Base-by-base conservation (phyloP, 2,329 filamentous ascomycete genomes). In the Emericellopsis atlantica region DNA sequence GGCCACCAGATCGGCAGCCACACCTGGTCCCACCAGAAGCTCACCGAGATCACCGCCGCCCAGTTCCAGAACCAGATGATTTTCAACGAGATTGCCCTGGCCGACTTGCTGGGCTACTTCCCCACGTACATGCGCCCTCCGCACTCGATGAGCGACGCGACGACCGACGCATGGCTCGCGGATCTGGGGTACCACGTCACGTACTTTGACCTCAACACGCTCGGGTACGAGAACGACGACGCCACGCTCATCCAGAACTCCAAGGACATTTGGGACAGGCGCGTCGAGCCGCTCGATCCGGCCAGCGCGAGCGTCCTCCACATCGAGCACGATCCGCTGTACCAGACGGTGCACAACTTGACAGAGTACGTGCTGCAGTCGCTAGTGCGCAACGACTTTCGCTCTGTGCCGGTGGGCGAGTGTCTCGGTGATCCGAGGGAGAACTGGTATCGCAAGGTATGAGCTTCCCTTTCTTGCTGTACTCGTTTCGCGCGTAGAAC, bases 1-100 rank as follows among this genome's bases (percentile, higher is more conserved):
- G 73, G 73, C 10, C 77, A 81, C 54, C 76, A 81, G 54, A 61
- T 81, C 44, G 76, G 70, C 44, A 72, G 67, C 12, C 76, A 66
- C 43, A 68, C 66, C 1, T 68, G 62, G 64, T 58, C 62, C 48
- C 67, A 71, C 47, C 57, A 60, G 44, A 60, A 66, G 32, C 56
- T 71, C 6, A 59, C 59, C 10, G 50, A 51, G 0, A 48, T 69
- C 23, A 54, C 44, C 31, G 51, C 54, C 9, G 38, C 48, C 1
- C 54, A 57, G 31, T 55, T 66, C 40, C 51, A 51, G 41, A 52
- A 57, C 21, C 60, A 71, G 46, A 66, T 70, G 52, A 45, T 56
- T 14, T 62, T 53, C 40, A 61, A 65, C 37, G 67, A 71, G 47
- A 56, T 61, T 12, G 65, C 65, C 4, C 48, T 70, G 15, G 53